These are phyloP conservation scores for Plasmodium billcollinsi DNA, from an alignment of 169 alveolate genomes.

Conservation along the genomic window DNA sequence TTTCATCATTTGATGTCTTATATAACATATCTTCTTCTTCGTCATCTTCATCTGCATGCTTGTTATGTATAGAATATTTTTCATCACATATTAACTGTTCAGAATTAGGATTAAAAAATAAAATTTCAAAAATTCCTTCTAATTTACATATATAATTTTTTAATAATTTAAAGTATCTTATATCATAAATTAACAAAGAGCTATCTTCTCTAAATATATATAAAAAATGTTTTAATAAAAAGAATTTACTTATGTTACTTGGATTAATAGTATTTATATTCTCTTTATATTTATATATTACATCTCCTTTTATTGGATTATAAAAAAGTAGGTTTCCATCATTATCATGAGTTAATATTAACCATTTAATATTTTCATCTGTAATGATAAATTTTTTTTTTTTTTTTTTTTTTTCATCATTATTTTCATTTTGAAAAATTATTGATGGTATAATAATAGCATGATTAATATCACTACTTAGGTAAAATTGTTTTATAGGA, in stretches of 20 bases:
- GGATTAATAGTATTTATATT: slow-evolving; percentile 25
- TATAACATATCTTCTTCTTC: neutral
- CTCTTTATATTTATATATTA: slow-evolving; percentile 51
- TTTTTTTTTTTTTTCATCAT: neutral
- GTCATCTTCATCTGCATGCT: neutral
- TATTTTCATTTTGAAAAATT: slow-evolving; percentile 14
- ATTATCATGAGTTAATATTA: slow-evolving; percentile 59
- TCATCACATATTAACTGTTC: neutral
- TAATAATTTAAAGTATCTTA: slow-evolving; percentile 24
- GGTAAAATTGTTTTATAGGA: slow-evolving; percentile 60
- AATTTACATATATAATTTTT: slow-evolving; percentile 46
- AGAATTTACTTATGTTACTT: slow-evolving; percentile 56
- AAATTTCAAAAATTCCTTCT: slow-evolving; percentile 76
- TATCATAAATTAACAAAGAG: slow-evolving; percentile 64
- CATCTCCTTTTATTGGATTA: slow-evolving; percentile 60
- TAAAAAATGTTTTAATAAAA: slow-evolving; percentile 44
- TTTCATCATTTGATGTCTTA: neutral
- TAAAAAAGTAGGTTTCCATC: slow-evolving; percentile 51
- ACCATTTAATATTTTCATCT: slow-evolving; percentile 74
- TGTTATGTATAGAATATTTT: neutral
- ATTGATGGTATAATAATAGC: slow-evolving; percentile 53
- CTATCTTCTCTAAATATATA: slow-evolving; percentile 72
- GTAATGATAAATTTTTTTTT: slow-evolving; percentile 48
- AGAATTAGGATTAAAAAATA: slow-evolving; percentile 24
- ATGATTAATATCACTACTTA: slow-evolving; percentile 41